Evolutionary conservation across 495 filamentous ascomycete species (phyloP).

Genomic region (Aspergillus campestris): DNA sequence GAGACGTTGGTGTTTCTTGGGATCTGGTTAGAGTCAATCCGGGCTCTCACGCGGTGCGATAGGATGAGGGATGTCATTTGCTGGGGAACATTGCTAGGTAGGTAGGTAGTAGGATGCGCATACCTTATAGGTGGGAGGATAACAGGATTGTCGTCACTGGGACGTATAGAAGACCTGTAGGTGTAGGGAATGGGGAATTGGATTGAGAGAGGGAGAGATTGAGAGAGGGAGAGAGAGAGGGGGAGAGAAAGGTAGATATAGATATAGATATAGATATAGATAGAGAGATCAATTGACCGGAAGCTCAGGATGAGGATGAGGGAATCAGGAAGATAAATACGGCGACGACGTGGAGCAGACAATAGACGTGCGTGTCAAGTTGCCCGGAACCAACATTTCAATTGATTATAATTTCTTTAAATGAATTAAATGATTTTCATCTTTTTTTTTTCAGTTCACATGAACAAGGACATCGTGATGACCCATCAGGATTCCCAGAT

Average conservation of each 20-base stretch:
- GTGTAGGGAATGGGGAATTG: constrained; percentile 8
- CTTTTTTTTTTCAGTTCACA: constrained; percentile 27
- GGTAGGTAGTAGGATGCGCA: too few species aligned
- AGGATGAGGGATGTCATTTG: constrained; percentile 1
- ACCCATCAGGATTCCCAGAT: constrained; percentile 1
- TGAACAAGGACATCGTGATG: constrained; percentile 14
- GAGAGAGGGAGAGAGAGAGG: neutral
- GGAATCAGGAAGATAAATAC: constrained; percentile 2
- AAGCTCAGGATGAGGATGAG: neutral
- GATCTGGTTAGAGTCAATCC: constrained; percentile 5
- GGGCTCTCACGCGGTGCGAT: constrained; percentile 1
- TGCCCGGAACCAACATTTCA: too few species aligned
- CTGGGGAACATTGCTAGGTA: too few species aligned
- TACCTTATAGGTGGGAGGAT: too few species aligned
- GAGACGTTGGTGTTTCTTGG: constrained; percentile 8
- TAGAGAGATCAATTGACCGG: neutral
- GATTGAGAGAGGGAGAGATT: neutral
- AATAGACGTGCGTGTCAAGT: too few species aligned
- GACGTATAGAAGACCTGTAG: constrained; percentile 3
- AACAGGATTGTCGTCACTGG: neutral
- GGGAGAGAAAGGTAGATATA: neutral
- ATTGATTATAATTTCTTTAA: too few species aligned
- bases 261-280: neutral
- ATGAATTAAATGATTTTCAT: constrained; percentile 1
- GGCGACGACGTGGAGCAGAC: neutral